Conservation (phyloP, 768 basidiomycete species). For the Crassisporium funariophilum region DNA sequence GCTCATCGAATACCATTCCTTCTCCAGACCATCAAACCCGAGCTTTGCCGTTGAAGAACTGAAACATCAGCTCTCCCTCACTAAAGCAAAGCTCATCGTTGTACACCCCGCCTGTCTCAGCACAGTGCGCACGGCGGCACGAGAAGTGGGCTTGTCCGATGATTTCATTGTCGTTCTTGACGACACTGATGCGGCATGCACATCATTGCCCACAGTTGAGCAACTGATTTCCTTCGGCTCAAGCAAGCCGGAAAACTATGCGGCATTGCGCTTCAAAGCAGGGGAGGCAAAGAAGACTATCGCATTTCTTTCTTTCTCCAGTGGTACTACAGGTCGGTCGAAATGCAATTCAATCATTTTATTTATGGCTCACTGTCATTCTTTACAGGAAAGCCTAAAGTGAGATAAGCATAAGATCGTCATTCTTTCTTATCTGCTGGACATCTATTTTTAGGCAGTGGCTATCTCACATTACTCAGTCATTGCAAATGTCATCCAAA, state of each 20-base stretch:
- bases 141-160: constrained; percentile 38
- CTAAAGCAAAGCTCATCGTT: constrained; percentile 50
- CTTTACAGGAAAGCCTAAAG: constrained; percentile 39
- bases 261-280: constrained; percentile 45
- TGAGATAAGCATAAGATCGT: constrained; percentile 7
- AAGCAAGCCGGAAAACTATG: constrained; percentile 38
- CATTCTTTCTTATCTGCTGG: neutral
- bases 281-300: constrained; percentile 65
- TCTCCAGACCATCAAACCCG: constrained; percentile 61
- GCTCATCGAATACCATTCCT: too few species aligned
- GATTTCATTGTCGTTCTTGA: constrained; percentile 45
- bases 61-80: constrained; percentile 52
- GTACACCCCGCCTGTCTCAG: constrained; percentile 45
- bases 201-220: constrained; percentile 38
- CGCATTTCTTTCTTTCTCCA: constrained; percentile 73
- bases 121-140: constrained; percentile 49
- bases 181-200: constrained; percentile 12
- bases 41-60: constrained; percentile 60
- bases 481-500: constrained; percentile 67
- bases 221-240: constrained; percentile 48
- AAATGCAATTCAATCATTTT: constrained; percentile 16
- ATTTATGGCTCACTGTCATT: neutral
- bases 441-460: constrained; percentile 67
- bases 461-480: constrained; percentile 66
- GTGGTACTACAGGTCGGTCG: constrained; percentile 69